These are phyloP conservation scores for Lasiosphaeriaceae sp. DNA, from an alignment of 495 filamentous ascomycete genomes.

Conservation along the genomic window DNA sequence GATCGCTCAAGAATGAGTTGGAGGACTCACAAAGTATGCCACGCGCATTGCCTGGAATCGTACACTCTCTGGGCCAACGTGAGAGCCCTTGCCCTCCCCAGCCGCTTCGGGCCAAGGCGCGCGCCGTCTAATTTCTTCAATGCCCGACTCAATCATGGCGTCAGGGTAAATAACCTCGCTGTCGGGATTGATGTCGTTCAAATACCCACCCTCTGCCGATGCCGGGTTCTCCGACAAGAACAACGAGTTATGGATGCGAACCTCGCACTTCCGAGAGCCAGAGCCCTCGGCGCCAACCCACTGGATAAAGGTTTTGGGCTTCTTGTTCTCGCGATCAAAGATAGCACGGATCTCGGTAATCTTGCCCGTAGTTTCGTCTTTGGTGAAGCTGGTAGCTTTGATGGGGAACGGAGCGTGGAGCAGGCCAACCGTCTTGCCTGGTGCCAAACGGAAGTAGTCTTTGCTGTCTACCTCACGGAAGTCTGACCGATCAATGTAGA, in stretches of 20 bases:
- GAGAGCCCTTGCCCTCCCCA: slow-evolving; percentile 55
- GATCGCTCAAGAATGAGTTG: background rate
- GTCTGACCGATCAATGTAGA: slow-evolving; percentile 91
- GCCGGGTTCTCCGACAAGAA: slow-evolving; percentile 84
- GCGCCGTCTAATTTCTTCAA: slow-evolving; percentile 68
- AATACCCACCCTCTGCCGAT: slow-evolving; percentile 66
- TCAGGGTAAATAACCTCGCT: slow-evolving; percentile 73
- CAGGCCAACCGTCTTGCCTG: slow-evolving; percentile 84
- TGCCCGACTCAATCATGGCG: slow-evolving; percentile 80
- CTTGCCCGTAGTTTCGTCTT: slow-evolving; percentile 61
- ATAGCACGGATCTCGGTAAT: slow-evolving; percentile 67
- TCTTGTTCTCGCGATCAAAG: slow-evolving; percentile 66
- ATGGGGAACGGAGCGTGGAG: slow-evolving; percentile 81
- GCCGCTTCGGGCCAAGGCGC: slow-evolving; percentile 82
- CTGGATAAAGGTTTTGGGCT: slow-evolving; percentile 88
- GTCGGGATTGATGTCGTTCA: slow-evolving; percentile 80
- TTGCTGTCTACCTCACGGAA: slow-evolving; percentile 81
- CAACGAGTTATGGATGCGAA: slow-evolving; percentile 73
- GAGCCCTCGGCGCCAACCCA: slow-evolving; percentile 70
- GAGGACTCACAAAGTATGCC: slow-evolving; percentile 66
- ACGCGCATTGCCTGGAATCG: slow-evolving; percentile 91
- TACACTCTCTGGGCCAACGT: slow-evolving; percentile 65
- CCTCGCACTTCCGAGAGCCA: slow-evolving; percentile 69
- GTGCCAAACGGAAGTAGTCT: slow-evolving; percentile 91
- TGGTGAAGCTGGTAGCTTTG: slow-evolving; percentile 70